Percentiles rank a stretch among this genome's conserved stretches.
Conservation (phyloP, 306 rosid genomes). For the Prunus mira region DNA sequence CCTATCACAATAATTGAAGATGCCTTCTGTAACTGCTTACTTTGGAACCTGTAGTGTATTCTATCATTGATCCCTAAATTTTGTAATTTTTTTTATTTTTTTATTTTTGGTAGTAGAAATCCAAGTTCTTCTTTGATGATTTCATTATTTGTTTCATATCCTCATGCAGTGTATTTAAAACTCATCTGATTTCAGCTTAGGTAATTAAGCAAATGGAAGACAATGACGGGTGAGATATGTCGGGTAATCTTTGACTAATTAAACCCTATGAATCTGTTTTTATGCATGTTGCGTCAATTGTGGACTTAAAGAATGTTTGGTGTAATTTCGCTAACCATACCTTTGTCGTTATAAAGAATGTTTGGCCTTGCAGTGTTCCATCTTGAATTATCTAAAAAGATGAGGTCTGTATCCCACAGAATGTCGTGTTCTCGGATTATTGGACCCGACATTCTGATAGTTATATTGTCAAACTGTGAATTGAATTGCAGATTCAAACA, state of each 20-base stretch:
- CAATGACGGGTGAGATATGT: neutral
- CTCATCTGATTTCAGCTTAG: neutral
- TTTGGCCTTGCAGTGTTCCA: neutral
- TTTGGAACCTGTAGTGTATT: neutral
- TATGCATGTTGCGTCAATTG: neutral
- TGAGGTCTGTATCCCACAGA: neutral
- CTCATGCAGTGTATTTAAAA: neutral
- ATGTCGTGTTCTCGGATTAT: too few species aligned
- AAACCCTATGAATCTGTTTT: conserved; percentile 8
- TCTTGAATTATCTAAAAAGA: neutral
- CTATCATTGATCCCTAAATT: neutral
- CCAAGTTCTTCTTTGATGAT: neutral
- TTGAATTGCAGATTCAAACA: too few species aligned
- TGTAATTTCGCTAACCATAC: neutral
- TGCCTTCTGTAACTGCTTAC: neutral
- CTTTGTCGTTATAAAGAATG: neutral
- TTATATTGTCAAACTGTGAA: too few species aligned
- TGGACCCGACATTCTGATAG: neutral
- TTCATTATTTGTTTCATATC: neutral
- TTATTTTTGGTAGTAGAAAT: neutral
- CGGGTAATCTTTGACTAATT: conserved; percentile 4
- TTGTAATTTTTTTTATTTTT: neutral
- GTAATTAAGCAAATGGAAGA: neutral
- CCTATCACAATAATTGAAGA: neutral
- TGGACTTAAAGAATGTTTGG: neutral